Evolutionary conservation across 495 filamentous ascomycete genomes (phyloP), one percentile per base, ranked within the genome.

Genomic region (Echria macrotheca): DNA sequence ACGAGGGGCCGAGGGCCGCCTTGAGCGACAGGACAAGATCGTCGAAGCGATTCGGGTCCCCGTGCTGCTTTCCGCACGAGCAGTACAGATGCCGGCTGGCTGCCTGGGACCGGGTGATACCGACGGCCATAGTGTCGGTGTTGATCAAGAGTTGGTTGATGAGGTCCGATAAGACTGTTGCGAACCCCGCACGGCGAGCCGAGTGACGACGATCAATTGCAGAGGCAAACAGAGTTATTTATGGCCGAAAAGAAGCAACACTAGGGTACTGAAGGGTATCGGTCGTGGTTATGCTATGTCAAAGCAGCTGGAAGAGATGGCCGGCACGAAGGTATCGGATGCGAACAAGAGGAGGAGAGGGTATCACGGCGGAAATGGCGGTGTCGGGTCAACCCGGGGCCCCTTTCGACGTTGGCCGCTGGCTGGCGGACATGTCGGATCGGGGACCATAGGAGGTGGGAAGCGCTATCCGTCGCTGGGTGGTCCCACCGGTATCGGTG

Each of bases 11-110:
- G 0, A 96, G 71, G 28, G 78, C 80, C 12, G 68, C 65, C 52
- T 81, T 87, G 49, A 95, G 80, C 29, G 84, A 80, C 43, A 77
- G 56, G 47, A 94, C 85, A 24, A 95, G 83, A 47, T 70, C 64
- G n/a, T 88, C 78, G 56, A 94, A 94, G 11, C 65, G 64, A 60
- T 81, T 65, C 23, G 37, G 47, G 21, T 52, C 46, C 17, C 32
- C 24, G 7, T 23, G 32, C 29, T 14, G 48, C 18, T 36, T 45
- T 43, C 31, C 23, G 31, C 44, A 47, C n/a, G n/a, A n/a, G n/a
- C n/a, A n/a, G n/a, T n/a, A n/a, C n/a, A n/a, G n/a, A n/a, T n/a
- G n/a, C n/a, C n/a, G n/a, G n/a, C n/a, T n/a, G n/a, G n/a, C n/a
- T n/a, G n/a, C n/a, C n/a, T 43, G 24, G 31, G 35, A 57, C 25